phyloP scores from a whole-genome alignment of 257 asterid species.

The Plantago ovata region DNA sequence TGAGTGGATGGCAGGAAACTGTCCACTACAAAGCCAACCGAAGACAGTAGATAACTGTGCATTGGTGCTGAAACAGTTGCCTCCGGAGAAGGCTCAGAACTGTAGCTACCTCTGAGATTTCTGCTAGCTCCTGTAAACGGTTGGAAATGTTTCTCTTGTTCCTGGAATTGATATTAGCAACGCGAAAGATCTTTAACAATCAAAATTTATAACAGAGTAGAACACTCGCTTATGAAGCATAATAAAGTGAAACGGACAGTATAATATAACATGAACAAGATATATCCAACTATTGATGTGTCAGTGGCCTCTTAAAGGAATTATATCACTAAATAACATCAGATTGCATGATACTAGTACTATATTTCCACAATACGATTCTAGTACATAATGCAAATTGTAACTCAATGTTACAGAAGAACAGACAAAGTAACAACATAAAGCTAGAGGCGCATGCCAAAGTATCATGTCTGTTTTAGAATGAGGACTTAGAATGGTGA shows the following conservation, averaged over 20 bases:
- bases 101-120: constrained; percentile 67
- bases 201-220: background rate
- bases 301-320: too few relatives aligned
- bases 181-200: background rate
- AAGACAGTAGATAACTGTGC: constrained; percentile 46
- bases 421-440: too few relatives aligned
- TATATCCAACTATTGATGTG: too few relatives aligned
- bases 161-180: constrained; percentile 48
- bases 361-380: too few relatives aligned
- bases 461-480: too few relatives aligned
- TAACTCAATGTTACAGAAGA: too few relatives aligned
- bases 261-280: background rate
- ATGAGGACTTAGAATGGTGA: too few relatives aligned
- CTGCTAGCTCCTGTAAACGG: constrained; percentile 80
- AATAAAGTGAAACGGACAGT: background rate
- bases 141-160: constrained; percentile 42
- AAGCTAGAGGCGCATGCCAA: too few relatives aligned
- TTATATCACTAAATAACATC: too few relatives aligned
- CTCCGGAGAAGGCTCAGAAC: constrained; percentile 33
- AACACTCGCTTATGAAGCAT: background rate
- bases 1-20: constrained; percentile 69
- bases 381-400: too few relatives aligned
- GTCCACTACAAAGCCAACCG: constrained; percentile 53
- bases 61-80: constrained; percentile 30
- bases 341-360: too few relatives aligned